phyloP scores from a whole-genome alignment of 2,329 filamentous ascomycete species.

The Aspergillus flavus region DNA sequence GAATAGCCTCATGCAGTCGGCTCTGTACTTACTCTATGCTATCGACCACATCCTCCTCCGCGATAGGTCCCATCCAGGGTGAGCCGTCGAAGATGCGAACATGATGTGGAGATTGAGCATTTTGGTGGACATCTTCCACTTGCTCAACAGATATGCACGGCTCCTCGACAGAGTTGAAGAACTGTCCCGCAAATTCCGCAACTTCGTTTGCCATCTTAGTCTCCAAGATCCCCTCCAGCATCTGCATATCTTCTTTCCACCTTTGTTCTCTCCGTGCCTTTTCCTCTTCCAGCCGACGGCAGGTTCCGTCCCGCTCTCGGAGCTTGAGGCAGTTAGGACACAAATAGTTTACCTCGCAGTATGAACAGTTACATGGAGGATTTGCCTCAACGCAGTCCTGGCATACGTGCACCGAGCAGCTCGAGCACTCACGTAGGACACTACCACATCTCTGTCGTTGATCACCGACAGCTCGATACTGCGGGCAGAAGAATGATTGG shows the following conservation, averaged over 20 bases:
- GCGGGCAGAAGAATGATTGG: slow-evolving; percentile 52
- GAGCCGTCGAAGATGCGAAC: slow-evolving; percentile 6
- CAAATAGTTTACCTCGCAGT: slow-evolving; percentile 46
- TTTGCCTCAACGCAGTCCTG: slow-evolving; percentile 45
- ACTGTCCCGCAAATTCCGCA: slow-evolving; percentile 45
- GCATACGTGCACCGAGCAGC: slow-evolving; percentile 50
- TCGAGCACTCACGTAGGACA: slow-evolving; percentile 47
- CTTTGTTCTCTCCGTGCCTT: slow-evolving; percentile 41
- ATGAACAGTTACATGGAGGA: slow-evolving; percentile 48
- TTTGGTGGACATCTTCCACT: slow-evolving; percentile 13
- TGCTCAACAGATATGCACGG: slow-evolving; percentile 6
- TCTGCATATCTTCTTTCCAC: slow-evolving; percentile 45
- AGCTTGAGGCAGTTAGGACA: slow-evolving; percentile 48
- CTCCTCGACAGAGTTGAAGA: slow-evolving; percentile 36
- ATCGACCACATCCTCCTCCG: slow-evolving; percentile 8
- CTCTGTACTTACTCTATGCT: neutral
- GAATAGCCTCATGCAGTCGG: neutral
- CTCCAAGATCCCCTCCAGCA: slow-evolving; percentile 43
- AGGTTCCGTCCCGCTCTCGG: slow-evolving; percentile 43
- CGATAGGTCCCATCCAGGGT: neutral
- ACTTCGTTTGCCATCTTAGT: slow-evolving; percentile 46
- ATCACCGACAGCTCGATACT: slow-evolving; percentile 46
- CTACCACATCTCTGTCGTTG: slow-evolving; percentile 49
- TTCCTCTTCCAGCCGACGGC: slow-evolving; percentile 43
- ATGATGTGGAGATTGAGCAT: neutral